Percentiles rank a stretch among this genome's conserved stretches.
phyloP scores from a whole-genome alignment of 768 basidiomycete genomes.

The Tylopilus sp. region DNA sequence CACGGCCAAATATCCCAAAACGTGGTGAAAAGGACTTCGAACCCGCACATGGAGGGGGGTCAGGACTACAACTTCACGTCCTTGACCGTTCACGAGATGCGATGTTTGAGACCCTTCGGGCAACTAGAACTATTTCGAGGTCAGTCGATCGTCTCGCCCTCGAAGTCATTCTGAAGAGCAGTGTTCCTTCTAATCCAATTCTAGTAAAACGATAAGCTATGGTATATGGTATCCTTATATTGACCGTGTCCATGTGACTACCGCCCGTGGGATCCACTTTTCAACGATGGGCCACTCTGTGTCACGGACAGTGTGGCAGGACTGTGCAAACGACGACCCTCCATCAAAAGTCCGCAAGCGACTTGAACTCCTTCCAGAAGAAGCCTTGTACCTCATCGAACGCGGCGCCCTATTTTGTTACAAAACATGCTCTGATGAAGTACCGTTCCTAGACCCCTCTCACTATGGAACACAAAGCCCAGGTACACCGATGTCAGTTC shows the following conservation, averaged over 20 bases:
- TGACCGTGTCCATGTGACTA: constrained; percentile 60
- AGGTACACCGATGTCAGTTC: constrained; percentile 83
- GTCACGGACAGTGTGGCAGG: constrained; percentile 40
- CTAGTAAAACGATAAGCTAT: constrained; percentile 75
- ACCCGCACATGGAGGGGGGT: constrained; percentile 61
- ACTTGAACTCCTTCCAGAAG: constrained; percentile 90
- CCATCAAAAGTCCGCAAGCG: constrained; percentile 52
- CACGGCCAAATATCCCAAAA: constrained; percentile 81
- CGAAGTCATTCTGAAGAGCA: background rate
- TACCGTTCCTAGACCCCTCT: constrained; percentile 10
- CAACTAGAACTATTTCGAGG: constrained; percentile 75
- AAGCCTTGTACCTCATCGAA: constrained; percentile 91
- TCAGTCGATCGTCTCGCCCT: constrained; percentile 29
- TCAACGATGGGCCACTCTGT: constrained; percentile 77
- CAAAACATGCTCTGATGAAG: constrained; percentile 43
- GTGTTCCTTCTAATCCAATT: background rate
- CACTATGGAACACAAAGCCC: constrained; percentile 37
- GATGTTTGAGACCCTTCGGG: constrained; percentile 80
- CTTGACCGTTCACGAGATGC: constrained; percentile 78
- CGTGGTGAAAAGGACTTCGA: constrained; percentile 98
- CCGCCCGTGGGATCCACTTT: constrained; percentile 83
- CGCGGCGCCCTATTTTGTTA: constrained; percentile 86
- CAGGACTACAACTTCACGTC: constrained; percentile 76
- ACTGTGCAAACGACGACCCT: constrained; percentile 23
- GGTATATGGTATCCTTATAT: constrained; percentile 74